A percentile compares a stretch with the other conserved stretches of the same genome.
phyloP scores from a whole-genome alignment of 768 basidiomycete species.

The Lanmaoa rubissima region DNA sequence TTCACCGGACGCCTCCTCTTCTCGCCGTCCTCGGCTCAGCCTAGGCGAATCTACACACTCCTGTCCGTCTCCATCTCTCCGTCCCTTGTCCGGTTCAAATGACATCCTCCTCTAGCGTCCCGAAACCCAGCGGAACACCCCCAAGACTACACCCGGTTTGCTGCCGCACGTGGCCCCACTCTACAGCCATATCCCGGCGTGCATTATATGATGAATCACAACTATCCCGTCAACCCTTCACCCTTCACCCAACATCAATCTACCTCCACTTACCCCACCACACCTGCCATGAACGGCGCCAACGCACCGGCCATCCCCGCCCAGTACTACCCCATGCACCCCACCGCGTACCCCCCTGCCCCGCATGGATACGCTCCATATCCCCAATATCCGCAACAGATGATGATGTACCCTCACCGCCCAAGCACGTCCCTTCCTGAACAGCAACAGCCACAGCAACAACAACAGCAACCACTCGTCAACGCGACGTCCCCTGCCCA shows the following conservation, averaged over 20 bases:
- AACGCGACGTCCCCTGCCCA: slow-evolving; percentile 35
- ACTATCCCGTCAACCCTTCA: slow-evolving; percentile 62
- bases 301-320: slow-evolving; percentile 39
- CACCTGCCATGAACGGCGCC: slow-evolving; percentile 38
- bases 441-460: slow-evolving; percentile 26
- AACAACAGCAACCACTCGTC: slow-evolving; percentile 29
- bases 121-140: slow-evolving; percentile 18
- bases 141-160: slow-evolving; percentile 31
- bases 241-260: slow-evolving; percentile 43
- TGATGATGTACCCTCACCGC: slow-evolving; percentile 63
- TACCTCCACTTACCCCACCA: slow-evolving; percentile 35
- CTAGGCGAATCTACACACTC: slow-evolving; percentile 18
- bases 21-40: slow-evolving; percentile 29
- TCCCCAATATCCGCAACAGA: slow-evolving; percentile 52
- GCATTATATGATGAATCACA: slow-evolving; percentile 66
- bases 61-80: slow-evolving; percentile 16
- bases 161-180: slow-evolving; percentile 39
- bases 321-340: slow-evolving; percentile 59
- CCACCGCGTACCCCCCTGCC: slow-evolving; percentile 45
- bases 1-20: slow-evolving; percentile 20
- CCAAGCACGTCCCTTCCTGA: slow-evolving; percentile 38
- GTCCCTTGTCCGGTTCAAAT: not conserved
- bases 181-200: slow-evolving; percentile 57
- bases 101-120: slow-evolving; percentile 14
- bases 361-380: slow-evolving; percentile 54